Conservation (phyloP, 2,329 filamentous ascomycete species). For the Curvularia spicifera region DNA sequence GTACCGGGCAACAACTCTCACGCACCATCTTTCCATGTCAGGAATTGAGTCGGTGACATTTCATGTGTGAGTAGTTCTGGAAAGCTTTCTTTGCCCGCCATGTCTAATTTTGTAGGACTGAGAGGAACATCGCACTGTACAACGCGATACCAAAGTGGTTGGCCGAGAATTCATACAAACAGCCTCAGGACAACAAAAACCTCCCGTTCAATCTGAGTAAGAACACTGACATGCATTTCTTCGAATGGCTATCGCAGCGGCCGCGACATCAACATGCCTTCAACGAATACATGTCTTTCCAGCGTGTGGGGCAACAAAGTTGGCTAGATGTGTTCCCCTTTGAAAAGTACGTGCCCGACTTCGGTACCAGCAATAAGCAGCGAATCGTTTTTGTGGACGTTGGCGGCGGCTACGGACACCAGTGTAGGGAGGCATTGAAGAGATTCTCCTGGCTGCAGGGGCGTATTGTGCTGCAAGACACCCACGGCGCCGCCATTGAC, state of each 20-base stretch:
- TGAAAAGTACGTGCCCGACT: conserved; percentile 3
- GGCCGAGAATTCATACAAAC: conserved; percentile 10
- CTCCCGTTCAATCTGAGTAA: conserved; percentile 10
- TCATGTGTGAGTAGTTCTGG: conserved; percentile 8
- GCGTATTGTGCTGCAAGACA: conserved; percentile 10
- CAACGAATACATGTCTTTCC: conserved; percentile 17
- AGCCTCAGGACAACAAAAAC: conserved; percentile 11
- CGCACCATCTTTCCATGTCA: conserved; percentile 8
- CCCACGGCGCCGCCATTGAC: conserved; percentile 11
- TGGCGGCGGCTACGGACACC: conserved; percentile 12
- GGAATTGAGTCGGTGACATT: conserved; percentile 11
- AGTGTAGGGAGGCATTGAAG: conserved; percentile 8
- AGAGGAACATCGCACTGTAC: conserved; percentile 11
- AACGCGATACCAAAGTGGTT: conserved; percentile 15
- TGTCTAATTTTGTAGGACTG: conserved; percentile 6
- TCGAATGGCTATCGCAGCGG: conserved; percentile 13
- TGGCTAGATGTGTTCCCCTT: conserved; percentile 14
- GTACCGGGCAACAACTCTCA: conserved; percentile 8
- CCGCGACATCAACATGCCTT: conserved; percentile 12
- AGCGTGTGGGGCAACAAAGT: conserved; percentile 12
- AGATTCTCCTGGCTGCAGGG: conserved; percentile 7
- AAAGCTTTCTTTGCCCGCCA: too few relatives aligned
- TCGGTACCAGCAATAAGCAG: not conserved
- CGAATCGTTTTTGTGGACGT: conserved; percentile 9
- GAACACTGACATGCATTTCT: conserved; percentile 12